These are phyloP conservation scores for Cercospora zeae-maydis DNA, from an alignment of 2,329 filamentous ascomycete species.

Conservation along the genomic window DNA sequence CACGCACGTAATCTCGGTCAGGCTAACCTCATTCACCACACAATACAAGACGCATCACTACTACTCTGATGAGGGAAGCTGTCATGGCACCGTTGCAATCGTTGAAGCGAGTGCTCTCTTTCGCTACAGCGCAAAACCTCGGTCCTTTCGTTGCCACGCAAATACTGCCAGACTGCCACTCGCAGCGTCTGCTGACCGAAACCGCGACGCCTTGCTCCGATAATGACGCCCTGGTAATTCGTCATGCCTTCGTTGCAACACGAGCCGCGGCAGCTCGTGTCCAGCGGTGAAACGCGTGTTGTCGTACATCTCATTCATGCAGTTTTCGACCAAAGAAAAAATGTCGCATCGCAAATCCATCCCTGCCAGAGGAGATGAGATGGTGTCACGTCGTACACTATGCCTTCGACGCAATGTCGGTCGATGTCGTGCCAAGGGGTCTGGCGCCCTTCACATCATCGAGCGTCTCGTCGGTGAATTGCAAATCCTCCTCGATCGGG, in stretches of 20 bases:
- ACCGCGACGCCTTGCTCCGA: not conserved
- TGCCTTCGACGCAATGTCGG: constrained; percentile 16
- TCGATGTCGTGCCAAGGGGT: constrained; percentile 14
- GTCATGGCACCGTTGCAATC: not conserved
- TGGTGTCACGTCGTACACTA: constrained; percentile 15
- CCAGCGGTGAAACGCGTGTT: not conserved
- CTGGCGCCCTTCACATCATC: constrained; percentile 58
- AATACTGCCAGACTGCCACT: not conserved
- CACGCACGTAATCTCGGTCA: not conserved
- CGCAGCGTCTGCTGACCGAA: not conserved
- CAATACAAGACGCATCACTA: not conserved
- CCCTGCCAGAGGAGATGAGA: constrained; percentile 17
- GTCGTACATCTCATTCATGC: constrained; percentile 12
- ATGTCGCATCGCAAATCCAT: constrained; percentile 6
- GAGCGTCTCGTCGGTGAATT: constrained; percentile 78
- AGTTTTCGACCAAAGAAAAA: not conserved
- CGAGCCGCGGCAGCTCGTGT: constrained; percentile 1
- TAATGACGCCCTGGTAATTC: not conserved
- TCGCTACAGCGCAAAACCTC: not conserved
- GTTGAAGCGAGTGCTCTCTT: not conserved
- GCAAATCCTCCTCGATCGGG: constrained; percentile 74
- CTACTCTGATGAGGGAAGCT: not conserved
- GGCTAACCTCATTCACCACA: not conserved
- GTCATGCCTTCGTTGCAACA: constrained; percentile 4
- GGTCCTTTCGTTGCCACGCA: not conserved